Percentiles rank a stretch among this genome's conserved stretches.
Conservation (phyloP, 1,284 basidiomycete genomes). For the Moesziomyces globuligerus region DNA sequence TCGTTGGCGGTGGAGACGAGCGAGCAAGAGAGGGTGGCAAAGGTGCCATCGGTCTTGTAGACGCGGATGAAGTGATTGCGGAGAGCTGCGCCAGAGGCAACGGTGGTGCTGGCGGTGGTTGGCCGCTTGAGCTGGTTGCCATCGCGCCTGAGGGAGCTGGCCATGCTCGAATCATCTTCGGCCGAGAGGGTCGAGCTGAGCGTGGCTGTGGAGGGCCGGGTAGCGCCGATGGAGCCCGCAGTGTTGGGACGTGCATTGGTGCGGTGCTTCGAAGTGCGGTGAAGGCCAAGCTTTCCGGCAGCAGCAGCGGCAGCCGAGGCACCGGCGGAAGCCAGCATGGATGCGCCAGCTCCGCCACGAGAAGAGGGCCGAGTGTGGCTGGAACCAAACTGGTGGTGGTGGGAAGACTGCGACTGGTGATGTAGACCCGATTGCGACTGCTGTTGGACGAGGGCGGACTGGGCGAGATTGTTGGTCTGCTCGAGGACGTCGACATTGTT, state of each 20-base stretch:
- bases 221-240: constrained; percentile 50
- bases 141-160: constrained; percentile 24
- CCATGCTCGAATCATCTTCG: constrained; percentile 41
- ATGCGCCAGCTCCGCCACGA: constrained; percentile 36
- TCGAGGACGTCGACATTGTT: constrained; percentile 44
- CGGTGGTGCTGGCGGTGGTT: constrained; percentile 18
- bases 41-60: constrained; percentile 80
- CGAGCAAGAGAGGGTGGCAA: constrained; percentile 77
- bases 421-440: constrained; percentile 24
- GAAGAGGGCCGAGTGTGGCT: constrained; percentile 27
- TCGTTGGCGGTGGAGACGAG: constrained; percentile 78
- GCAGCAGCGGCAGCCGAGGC: constrained; percentile 57
- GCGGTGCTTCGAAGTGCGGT: constrained; percentile 48
- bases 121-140: constrained; percentile 30
- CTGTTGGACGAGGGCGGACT: constrained; percentile 27
- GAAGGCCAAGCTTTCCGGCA: constrained; percentile 56
- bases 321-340: constrained; percentile 48
- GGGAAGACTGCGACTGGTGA: constrained; percentile 15
- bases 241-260: constrained; percentile 51
- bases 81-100: constrained; percentile 5
- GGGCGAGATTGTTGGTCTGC: constrained; percentile 38
- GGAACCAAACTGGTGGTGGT: constrained; percentile 6
- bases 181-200: constrained; percentile 38
- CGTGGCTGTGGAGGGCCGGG: constrained; percentile 38
- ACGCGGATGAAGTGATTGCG: constrained; percentile 74